phyloP scores from a whole-genome alignment of 2,329 filamentous ascomycete genomes.

The Fusarium stilboides region DNA sequence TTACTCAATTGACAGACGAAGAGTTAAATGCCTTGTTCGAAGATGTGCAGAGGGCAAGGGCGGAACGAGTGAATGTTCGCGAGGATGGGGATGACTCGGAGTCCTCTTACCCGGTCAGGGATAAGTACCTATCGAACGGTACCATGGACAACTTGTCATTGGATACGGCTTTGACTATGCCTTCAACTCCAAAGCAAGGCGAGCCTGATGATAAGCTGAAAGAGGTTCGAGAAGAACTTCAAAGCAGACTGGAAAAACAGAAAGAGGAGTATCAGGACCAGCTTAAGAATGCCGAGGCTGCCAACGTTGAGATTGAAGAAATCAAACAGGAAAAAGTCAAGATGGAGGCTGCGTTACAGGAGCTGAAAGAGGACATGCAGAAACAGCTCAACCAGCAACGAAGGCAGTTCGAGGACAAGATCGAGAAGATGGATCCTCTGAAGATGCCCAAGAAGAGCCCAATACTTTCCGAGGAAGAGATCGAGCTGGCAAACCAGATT shows the following conservation, averaged over 20 bases:
- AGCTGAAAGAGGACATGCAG: conserved; percentile 91
- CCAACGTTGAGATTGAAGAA: conserved; percentile 85
- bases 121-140: conserved; percentile 96
- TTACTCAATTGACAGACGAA: conserved; percentile 90
- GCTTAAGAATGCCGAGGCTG: conserved; percentile 80
- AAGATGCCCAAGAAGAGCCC: conserved; percentile 73
- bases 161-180: conserved; percentile 94
- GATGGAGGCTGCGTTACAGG: conserved; percentile 86
- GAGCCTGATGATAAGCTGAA: conserved; percentile 83
- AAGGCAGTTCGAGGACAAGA: conserved; percentile 85
- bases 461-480: conserved; percentile 79
- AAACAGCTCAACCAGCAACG: conserved; percentile 87
- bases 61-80: conserved; percentile 78
- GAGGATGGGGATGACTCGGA: conserved; percentile 93
- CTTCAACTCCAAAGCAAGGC: conserved; percentile 86
- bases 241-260: conserved; percentile 84
- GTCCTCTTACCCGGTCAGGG: conserved; percentile 89
- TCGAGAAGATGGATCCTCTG: conserved; percentile 80
- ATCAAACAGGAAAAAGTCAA: conserved; percentile 84
- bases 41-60: conserved; percentile 90
- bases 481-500: conserved; percentile 76
- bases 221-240: conserved; percentile 85
- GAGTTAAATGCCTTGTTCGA: conserved; percentile 95
- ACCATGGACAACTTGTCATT: conserved; percentile 97
- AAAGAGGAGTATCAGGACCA: conserved; percentile 87